phyloP scores from a whole-genome alignment of 2,329 filamentous ascomycete genomes.

The Dactylellina leptospora region DNA sequence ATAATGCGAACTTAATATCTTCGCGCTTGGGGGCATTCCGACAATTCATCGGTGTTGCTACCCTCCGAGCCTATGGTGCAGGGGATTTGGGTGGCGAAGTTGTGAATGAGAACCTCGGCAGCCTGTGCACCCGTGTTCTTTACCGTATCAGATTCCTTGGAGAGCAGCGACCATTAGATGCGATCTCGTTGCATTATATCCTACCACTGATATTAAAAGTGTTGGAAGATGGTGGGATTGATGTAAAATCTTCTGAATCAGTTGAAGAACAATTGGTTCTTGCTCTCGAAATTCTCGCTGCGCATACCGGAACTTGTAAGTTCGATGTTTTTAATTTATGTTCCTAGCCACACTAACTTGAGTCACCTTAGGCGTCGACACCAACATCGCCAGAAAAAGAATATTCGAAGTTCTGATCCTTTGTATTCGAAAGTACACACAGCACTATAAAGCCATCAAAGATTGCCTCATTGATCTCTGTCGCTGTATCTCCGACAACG shows the following conservation, averaged over 20 bases:
- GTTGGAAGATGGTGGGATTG: constrained; percentile 80
- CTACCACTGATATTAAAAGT: constrained; percentile 82
- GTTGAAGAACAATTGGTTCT: constrained; percentile 89
- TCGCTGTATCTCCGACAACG: constrained; percentile 83
- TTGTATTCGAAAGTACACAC: constrained; percentile 86
- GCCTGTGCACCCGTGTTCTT: constrained; percentile 83
- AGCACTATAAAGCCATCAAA: constrained; percentile 94
- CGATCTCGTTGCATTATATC: constrained; percentile 85
- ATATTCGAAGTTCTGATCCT: constrained; percentile 76
- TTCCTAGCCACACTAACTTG: constrained; percentile 5
- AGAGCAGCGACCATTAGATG: constrained; percentile 93
- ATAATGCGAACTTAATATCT: constrained; percentile 78
- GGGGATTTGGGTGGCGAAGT: constrained; percentile 67
- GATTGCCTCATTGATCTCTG: constrained; percentile 89
- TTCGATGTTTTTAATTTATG: constrained; percentile 36
- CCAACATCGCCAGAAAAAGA: constrained; percentile 71
- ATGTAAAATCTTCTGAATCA: constrained; percentile 74
- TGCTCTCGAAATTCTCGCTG: constrained; percentile 85
- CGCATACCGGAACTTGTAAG: constrained; percentile 81
- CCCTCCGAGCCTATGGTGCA: constrained; percentile 79
- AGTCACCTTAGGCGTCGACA: constrained; percentile 54
- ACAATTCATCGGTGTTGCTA: constrained; percentile 86
- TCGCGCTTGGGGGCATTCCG: constrained; percentile 77
- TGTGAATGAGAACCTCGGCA: constrained; percentile 57
- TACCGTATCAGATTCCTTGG: constrained; percentile 89